Percentiles rank a stretch among this genome's conserved stretches.
phyloP scores from a whole-genome alignment of 495 filamentous ascomycete species.

The Tuber indicum region DNA sequence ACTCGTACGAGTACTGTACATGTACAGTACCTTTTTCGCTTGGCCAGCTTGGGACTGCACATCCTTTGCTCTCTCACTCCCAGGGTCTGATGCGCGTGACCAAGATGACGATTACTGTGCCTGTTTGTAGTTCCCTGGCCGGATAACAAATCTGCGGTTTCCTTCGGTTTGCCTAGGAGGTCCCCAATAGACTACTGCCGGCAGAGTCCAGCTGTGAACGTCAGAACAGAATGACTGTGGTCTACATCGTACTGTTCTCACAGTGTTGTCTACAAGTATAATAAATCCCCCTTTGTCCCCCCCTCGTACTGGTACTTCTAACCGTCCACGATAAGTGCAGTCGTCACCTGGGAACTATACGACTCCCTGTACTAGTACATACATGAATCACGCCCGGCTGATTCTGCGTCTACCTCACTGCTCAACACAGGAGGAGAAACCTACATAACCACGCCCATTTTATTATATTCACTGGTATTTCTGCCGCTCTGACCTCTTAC shows the following conservation, averaged over 20 bases:
- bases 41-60: background rate
- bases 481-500: background rate
- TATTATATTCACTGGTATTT: background rate
- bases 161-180: constrained; percentile 9
- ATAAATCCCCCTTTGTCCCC: background rate
- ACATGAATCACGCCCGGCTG: background rate
- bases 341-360: background rate
- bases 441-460: background rate
- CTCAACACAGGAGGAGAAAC: background rate
- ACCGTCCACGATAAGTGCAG: background rate
- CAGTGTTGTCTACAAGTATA: background rate
- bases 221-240: background rate
- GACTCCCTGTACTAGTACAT: background rate
- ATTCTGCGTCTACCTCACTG: background rate
- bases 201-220: background rate
- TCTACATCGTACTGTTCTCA: background rate
- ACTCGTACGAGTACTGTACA: too few species aligned
- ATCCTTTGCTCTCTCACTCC: background rate
- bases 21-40: background rate
- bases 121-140: background rate
- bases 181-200: background rate
- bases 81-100: background rate
- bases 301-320: background rate
- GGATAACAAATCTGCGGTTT: background rate
- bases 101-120: background rate